Evolutionary conservation across 768 basidiomycete genomes (phyloP), one percentile per base, ranked within the genome.

Genomic region (Tricholoma hemisulphureum): DNA sequence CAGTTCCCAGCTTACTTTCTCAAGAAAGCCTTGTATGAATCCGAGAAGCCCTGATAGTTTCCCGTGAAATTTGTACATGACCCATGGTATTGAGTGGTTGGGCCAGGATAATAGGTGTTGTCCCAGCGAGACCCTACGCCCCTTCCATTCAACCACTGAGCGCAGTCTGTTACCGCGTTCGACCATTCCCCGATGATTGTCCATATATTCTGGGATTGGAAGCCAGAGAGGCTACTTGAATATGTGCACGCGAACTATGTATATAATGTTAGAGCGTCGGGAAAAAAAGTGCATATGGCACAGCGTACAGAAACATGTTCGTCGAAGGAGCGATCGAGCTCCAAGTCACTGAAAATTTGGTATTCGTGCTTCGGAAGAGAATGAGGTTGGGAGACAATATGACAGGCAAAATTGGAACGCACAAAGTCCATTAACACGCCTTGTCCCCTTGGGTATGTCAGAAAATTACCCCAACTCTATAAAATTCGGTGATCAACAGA

Each of bases 171-270:
- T 8, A 79, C 71, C 0, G 88, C 85, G 20, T 79, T 84, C 14
- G 88, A 88, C 85, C 89, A 94, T 76, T 94, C 92, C 21, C 91
- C 90, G 11, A 87, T 77, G 28, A 91, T 75, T 2, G 88, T 91
- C 86, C 86, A 91, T 29, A 92, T 74, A 60, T 87, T 86, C 9
- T 73, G 70, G 5, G 75, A 58, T 6, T 83, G 77, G 65, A 76
- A 89, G 2, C 69, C 58, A 3, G 75, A 69, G 18, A 88, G 75
- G 48, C 65, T 74, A 24, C 75, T 66, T 11, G 77, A 76, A 55
- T 80, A 75, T 34, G 73, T 74, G 67, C 89, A 91, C 0, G 84
- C 83, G 55, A 77, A 84, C 81, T 79, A 53, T 16, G 18, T 1
- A 37, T 21, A 31, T 31, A 43, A 6, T 56, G 20, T 56, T 9